These are phyloP conservation scores for Mucuna pruriens DNA, from an alignment of 306 rosid genomes.

Conservation along the genomic window DNA sequence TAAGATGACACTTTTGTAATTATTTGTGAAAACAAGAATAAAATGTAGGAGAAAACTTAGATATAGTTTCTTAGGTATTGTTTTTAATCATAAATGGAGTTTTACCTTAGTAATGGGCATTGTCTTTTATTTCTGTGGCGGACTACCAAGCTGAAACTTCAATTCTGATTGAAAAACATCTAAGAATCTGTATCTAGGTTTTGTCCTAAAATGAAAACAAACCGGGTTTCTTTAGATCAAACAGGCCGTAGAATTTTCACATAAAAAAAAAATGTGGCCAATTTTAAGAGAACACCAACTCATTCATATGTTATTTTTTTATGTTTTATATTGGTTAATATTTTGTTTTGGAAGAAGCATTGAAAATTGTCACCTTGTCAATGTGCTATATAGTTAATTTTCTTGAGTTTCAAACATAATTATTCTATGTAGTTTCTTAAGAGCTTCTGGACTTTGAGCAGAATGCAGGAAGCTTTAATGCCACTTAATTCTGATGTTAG, in stretches of 20 bases:
- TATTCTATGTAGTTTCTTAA: neutral
- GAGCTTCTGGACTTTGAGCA: slow-evolving; percentile 3
- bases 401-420: neutral
- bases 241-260: neutral
- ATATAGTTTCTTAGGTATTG: no score
- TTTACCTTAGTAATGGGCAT: no score
- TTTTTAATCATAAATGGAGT: no score
- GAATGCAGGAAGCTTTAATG: slow-evolving; percentile 27
- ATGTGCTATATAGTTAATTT: slow-evolving; percentile 9
- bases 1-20: neutral
- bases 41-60: neutral
- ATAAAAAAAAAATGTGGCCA: no score
- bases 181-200: no score
- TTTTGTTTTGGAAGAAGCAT: neutral
- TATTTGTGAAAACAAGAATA: neutral
- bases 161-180: no score
- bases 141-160: no score
- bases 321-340: neutral
- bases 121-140: no score
- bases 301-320: neutral
- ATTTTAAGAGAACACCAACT: neutral
- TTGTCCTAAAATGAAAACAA: no score
- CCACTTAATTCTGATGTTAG: slow-evolving; percentile 43
- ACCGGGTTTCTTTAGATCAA: neutral
- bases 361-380: neutral